phyloP scores from a whole-genome alignment of 805 yeast genomes.

The Brettanomyces sp. region DNA sequence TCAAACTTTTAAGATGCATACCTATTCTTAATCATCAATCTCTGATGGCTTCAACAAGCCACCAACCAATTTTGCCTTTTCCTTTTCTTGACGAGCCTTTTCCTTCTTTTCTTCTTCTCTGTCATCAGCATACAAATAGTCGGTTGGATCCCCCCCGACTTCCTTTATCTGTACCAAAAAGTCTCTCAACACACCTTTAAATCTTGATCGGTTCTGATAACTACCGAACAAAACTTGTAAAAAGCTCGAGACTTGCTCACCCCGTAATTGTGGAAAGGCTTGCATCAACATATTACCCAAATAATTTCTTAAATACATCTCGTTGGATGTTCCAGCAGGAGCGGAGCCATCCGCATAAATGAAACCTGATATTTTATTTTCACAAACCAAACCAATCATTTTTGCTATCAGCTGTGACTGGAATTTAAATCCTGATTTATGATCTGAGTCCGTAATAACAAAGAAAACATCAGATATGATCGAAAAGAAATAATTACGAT shows the following conservation, averaged over 20 bases:
- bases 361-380: slow-evolving; percentile 64
- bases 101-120: slow-evolving; percentile 69
- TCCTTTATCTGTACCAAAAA: slow-evolving; percentile 94
- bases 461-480: slow-evolving; percentile 86
- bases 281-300: slow-evolving; percentile 69
- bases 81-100: slow-evolving; percentile 60
- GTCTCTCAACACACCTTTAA: slow-evolving; percentile 83
- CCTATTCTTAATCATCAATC: slow-evolving; percentile 53
- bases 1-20: too few species aligned
- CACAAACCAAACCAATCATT: slow-evolving; percentile 75
- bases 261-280: slow-evolving; percentile 89
- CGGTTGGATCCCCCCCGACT: slow-evolving; percentile 91
- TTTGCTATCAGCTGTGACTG: slow-evolving; percentile 81
- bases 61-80: slow-evolving; percentile 79
- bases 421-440: slow-evolving; percentile 87
- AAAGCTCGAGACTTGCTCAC: slow-evolving; percentile 75
- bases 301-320: slow-evolving; percentile 69
- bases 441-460: slow-evolving; percentile 94
- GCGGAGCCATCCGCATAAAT: slow-evolving; percentile 74
- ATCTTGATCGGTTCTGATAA: slow-evolving; percentile 64
- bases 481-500: slow-evolving; percentile 79
- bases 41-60: slow-evolving; percentile 93
- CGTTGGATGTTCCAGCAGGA: slow-evolving; percentile 77
- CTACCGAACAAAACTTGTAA: slow-evolving; percentile 65
- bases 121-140: slow-evolving; percentile 90